Percentiles rank a stretch among this genome's conserved stretches.
Conservation (phyloP, 2,329 filamentous ascomycete species). For the Daldinia eschscholtzii region DNA sequence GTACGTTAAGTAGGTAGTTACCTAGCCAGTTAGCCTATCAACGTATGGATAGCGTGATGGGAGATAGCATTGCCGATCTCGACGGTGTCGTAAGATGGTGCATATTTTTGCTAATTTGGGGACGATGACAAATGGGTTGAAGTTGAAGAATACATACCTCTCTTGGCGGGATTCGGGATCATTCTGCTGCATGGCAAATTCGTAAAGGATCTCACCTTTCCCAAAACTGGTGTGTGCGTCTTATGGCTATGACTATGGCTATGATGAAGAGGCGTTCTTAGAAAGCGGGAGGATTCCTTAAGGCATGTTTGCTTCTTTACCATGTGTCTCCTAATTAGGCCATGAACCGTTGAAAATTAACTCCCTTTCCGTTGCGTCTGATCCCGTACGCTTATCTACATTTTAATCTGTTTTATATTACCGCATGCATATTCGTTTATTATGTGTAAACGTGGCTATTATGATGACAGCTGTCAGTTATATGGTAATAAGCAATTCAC, state of each 20-base stretch:
- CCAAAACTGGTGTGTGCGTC: background rate
- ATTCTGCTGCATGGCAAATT: slow-evolving; percentile 22
- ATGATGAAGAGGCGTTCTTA: background rate
- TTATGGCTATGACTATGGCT: background rate
- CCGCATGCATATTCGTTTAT: slow-evolving; percentile 1
- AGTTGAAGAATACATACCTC: slow-evolving; percentile 14
- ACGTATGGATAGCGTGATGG: background rate
- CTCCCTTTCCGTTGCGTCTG: slow-evolving; percentile 6
- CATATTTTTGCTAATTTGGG: background rate
- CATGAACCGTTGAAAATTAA: slow-evolving; percentile 3
- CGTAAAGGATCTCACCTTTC: slow-evolving; percentile 21
- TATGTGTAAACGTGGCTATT: background rate
- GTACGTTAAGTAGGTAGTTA: background rate
- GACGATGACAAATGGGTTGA: slow-evolving; percentile 3
- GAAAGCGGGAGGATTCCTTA: slow-evolving; percentile 2
- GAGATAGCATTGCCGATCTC: background rate
- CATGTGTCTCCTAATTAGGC: slow-evolving; percentile 3
- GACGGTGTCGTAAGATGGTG: background rate
- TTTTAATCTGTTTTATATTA: slow-evolving; percentile 13
- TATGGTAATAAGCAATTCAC: slow-evolving; percentile 2
- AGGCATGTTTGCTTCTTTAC: background rate
- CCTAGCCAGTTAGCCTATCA: background rate
- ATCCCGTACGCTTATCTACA: slow-evolving; percentile 4
- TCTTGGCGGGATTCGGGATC: slow-evolving; percentile 22
- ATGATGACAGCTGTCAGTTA: slow-evolving; percentile 1